Evolutionary conservation across 345 rosid genomes (phyloP).

Genomic region (Arabis alpina): DNA sequence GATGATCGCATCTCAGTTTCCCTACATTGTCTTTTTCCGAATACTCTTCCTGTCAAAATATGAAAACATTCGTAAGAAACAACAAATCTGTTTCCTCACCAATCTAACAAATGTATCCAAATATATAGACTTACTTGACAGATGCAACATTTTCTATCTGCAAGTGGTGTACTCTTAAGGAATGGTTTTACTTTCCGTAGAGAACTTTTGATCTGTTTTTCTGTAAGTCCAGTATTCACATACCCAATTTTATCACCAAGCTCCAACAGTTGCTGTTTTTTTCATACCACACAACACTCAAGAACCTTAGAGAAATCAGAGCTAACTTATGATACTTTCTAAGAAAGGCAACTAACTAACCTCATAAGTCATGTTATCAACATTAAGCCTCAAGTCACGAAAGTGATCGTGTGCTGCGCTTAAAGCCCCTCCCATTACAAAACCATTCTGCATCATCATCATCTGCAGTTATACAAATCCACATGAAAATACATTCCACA

Average conservation of each 20-base stretch:
- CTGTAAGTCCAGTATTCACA: conserved; percentile 80
- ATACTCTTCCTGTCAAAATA: conserved; percentile 69
- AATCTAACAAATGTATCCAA: neutral
- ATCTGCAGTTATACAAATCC: conserved; percentile 30
- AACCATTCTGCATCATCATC: conserved; percentile 46
- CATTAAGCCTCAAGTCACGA: conserved; percentile 48
- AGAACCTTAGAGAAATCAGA: neutral
- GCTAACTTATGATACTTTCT: neutral
- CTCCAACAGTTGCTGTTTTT: conserved; percentile 78
- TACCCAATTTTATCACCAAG: conserved; percentile 91
- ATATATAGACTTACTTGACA: conserved; percentile 68
- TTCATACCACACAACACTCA: conserved; percentile 18
- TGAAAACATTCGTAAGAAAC: neutral
- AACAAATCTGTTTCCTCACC: neutral
- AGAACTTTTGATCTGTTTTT: conserved; percentile 70
- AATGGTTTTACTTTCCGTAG: conserved; percentile 62
- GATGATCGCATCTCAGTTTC: conserved; percentile 73
- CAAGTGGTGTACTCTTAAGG: conserved; percentile 35
- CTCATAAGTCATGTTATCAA: conserved; percentile 54
- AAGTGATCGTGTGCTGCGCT: conserved; percentile 45
- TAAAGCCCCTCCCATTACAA: conserved; percentile 46
- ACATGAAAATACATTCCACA: neutral
- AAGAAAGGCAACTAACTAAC: conserved; percentile 17
- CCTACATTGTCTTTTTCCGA: conserved; percentile 72
- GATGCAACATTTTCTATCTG: conserved; percentile 76